A percentile compares a stretch with the other conserved stretches of the same genome.
Conservation (phyloP, 805 yeast species). For the Geotrichum ghanense region DNA sequence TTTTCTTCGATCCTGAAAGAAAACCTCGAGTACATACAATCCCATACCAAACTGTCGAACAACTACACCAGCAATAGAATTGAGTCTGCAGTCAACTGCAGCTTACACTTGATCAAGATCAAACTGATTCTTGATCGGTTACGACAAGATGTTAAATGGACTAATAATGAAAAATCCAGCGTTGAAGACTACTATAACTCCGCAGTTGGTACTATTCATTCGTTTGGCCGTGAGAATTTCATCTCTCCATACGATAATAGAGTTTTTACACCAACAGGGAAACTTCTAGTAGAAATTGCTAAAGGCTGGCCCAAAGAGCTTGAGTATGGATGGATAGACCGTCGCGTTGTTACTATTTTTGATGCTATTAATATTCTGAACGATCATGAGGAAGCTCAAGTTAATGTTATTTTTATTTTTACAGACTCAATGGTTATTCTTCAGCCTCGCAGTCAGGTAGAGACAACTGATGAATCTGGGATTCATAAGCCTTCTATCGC, state of each 20-base stretch:
- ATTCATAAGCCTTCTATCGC: conserved; percentile 49
- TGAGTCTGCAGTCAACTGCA: conserved; percentile 53
- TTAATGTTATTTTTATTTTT: conserved; percentile 55
- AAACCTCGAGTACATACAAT: conserved; percentile 27
- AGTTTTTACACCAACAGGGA: conserved; percentile 85
- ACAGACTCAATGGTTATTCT: conserved; percentile 69
- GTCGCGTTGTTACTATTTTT: conserved; percentile 73
- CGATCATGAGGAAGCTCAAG: conserved; percentile 18
- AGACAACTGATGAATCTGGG: conserved; percentile 19
- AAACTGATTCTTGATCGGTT: conserved; percentile 62
- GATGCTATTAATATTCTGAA: conserved; percentile 30
- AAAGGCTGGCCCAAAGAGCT: conserved; percentile 78
- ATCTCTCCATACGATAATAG: conserved; percentile 44
- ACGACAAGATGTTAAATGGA: conserved; percentile 32
- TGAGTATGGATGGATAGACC: conserved; percentile 77
- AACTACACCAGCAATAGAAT: conserved; percentile 29
- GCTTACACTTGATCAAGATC: conserved; percentile 59
- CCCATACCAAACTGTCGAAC: conserved; percentile 10
- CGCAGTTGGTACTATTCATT: conserved; percentile 57
- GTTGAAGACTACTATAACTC: conserved; percentile 37
- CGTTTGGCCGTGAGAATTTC: conserved; percentile 54
- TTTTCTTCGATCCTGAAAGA: conserved; percentile 33
- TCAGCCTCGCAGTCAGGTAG: conserved; percentile 34
- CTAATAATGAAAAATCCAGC: conserved; percentile 18
- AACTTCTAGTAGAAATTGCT: conserved; percentile 73